phyloP scores from a whole-genome alignment of 2,329 filamentous ascomycete genomes.

The Trichoderma arundinaceum region DNA sequence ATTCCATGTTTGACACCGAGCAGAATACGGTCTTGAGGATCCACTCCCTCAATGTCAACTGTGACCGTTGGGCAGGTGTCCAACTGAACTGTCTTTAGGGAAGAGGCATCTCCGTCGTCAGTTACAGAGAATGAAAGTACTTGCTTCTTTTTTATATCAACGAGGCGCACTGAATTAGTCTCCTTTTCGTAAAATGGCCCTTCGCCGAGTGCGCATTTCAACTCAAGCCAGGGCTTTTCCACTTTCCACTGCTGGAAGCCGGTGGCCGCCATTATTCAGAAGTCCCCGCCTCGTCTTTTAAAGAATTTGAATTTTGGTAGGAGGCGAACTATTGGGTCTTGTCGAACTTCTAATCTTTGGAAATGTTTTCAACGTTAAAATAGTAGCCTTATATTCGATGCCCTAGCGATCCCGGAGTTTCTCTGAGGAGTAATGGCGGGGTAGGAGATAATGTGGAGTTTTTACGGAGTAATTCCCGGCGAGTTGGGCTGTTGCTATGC shows the following conservation, averaged over 20 bases:
- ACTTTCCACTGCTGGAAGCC: slow-evolving; percentile 57
- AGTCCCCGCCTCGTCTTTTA: no score
- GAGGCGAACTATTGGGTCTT: no score
- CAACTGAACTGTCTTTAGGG: slow-evolving; percentile 65
- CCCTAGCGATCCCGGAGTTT: slow-evolving; percentile 14
- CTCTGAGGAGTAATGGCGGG: slow-evolving; percentile 30
- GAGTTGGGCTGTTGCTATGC: background rate
- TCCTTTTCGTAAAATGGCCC: slow-evolving; percentile 74
- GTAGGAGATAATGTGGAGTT: slow-evolving; percentile 28
- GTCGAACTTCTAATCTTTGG: background rate
- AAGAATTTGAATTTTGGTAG: no score
- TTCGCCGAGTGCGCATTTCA: slow-evolving; percentile 72
- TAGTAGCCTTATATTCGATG: background rate
- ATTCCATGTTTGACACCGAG: slow-evolving; percentile 82
- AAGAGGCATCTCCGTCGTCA: slow-evolving; percentile 68
- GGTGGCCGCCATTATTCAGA: slow-evolving; percentile 1
- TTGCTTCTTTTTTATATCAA: slow-evolving; percentile 81
- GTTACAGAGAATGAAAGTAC: slow-evolving; percentile 73
- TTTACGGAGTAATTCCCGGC: slow-evolving; percentile 22
- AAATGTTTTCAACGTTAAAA: background rate
- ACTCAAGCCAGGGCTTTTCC: slow-evolving; percentile 60
- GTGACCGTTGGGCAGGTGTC: slow-evolving; percentile 68
- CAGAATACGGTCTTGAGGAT: slow-evolving; percentile 68
- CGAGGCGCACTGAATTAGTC: slow-evolving; percentile 72
- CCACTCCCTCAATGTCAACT: slow-evolving; percentile 74